Conservation (phyloP, 1,284 basidiomycete species). For the Pulchroboletus neoregius region DNA sequence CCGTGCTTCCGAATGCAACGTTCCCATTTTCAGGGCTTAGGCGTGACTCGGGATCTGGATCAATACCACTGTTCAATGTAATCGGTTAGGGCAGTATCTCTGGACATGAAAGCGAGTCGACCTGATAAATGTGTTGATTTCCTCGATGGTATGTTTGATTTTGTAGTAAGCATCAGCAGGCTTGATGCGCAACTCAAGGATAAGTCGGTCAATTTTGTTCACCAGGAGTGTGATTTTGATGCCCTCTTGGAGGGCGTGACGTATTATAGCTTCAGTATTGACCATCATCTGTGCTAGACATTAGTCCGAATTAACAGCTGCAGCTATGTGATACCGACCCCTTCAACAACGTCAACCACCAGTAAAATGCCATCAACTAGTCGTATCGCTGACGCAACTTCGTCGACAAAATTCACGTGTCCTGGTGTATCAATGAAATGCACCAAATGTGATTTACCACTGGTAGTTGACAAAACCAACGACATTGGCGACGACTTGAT, state of each 20-base stretch:
- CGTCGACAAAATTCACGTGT: slow-evolving; percentile 97
- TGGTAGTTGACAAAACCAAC: slow-evolving; percentile 81
- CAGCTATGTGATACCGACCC: slow-evolving; percentile 49
- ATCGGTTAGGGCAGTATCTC: slow-evolving; percentile 3
- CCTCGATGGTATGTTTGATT: slow-evolving; percentile 98
- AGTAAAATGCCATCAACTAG: slow-evolving; percentile 92
- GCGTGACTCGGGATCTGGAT: slow-evolving; percentile 83
- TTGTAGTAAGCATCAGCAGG: slow-evolving; percentile 98
- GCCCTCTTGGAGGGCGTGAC: slow-evolving; percentile 84
- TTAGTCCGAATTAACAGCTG: slow-evolving; percentile 10
- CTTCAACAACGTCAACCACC: slow-evolving; percentile 95
- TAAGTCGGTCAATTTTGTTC: slow-evolving; percentile 97
- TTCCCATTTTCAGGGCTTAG: slow-evolving; percentile 95
- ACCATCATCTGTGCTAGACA: slow-evolving; percentile 71
- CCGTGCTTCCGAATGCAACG: slow-evolving; percentile 94
- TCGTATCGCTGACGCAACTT: slow-evolving; percentile 86
- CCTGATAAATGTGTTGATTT: slow-evolving; percentile 95
- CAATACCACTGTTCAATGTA: slow-evolving; percentile 59
- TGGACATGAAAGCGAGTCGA: slow-evolving; percentile 33
- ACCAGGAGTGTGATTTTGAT: slow-evolving; percentile 92
- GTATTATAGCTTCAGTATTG: slow-evolving; percentile 81
- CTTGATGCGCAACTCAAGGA: slow-evolving; percentile 93
- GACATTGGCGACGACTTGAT: slow-evolving; percentile 98
- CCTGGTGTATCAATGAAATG: slow-evolving; percentile 98
- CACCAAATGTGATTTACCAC: slow-evolving; percentile 89